These are phyloP conservation scores for Mortierella antarctica DNA, from an alignment of 192 early-diverging fungal genomes.

Conservation along the genomic window DNA sequence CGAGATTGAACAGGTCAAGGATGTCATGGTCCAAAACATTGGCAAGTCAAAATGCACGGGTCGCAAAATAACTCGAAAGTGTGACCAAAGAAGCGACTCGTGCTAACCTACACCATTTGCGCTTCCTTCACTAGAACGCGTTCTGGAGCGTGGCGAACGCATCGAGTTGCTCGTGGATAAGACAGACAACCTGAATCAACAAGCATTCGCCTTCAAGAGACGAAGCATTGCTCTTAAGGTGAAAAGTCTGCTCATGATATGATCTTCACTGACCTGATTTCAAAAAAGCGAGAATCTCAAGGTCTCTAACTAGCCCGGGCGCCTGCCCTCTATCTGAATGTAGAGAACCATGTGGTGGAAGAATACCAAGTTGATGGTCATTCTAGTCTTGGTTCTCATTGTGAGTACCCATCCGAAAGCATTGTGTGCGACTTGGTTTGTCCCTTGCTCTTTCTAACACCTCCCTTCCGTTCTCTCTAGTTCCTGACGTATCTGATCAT, in stretches of 20 bases:
- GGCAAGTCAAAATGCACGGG: slow-evolving; percentile 51
- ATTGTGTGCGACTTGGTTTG: no score
- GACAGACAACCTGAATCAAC: slow-evolving; percentile 87
- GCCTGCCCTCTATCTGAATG: not conserved
- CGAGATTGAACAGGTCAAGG: slow-evolving; percentile 93
- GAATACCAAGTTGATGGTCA: slow-evolving; percentile 85
- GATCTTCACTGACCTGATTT: not conserved
- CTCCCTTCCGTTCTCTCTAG: slow-evolving; percentile 35
- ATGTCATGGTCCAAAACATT: slow-evolving; percentile 96
- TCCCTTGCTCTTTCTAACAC: not conserved
- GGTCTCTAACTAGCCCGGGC: not conserved
- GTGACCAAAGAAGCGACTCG: no score
- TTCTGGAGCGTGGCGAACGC: slow-evolving; percentile 88
- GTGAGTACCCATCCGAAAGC: slow-evolving; percentile 40
- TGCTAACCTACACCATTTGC: not conserved
- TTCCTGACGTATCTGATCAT: slow-evolving; percentile 82
- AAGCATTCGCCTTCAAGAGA: slow-evolving; percentile 91
- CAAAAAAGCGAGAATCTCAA: not conserved
- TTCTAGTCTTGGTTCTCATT: slow-evolving; percentile 67
- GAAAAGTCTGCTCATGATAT: slow-evolving; percentile 1
- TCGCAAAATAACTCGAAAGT: slow-evolving; percentile 2
- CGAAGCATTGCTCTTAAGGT: slow-evolving; percentile 84
- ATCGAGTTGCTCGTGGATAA: slow-evolving; percentile 93
- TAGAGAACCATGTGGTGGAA: slow-evolving; percentile 94
- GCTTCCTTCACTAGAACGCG: slow-evolving; percentile 67